Evolutionary conservation across 139 green algal species (phyloP), one percentile per base, ranked within the genome.

Genomic region (Chlamydomonas sp.): DNA sequence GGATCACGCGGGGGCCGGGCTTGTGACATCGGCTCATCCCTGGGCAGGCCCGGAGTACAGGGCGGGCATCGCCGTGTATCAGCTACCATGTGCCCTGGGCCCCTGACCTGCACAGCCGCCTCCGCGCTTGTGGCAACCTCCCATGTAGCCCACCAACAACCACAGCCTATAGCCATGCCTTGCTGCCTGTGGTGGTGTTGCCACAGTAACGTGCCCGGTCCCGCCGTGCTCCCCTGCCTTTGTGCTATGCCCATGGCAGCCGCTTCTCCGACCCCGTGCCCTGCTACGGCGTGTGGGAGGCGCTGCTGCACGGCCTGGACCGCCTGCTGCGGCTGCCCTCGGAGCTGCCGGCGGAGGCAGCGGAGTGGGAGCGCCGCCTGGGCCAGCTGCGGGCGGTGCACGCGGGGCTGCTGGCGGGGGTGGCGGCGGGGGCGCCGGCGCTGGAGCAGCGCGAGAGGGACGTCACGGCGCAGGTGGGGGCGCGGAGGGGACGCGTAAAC

Each of bases 221-320:
- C 15, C 16, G 1, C 57, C 77, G 2, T 57, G n/a, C 74, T 79
- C 7, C 74, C 31, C 5, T n/a, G 6, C 31, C 74, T 59, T 8
- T 8, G 20, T 4, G 7, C 0, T n/a, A 20, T 18, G 69, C 62
- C 16, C 20, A 60, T 5, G 71, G 58, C 59, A 72, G 73, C 60
- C 69, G 68, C 59, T 67, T 83, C 66, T n/a, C 63, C 76, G 69
- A 68, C 1, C 72, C 72, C 16, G 82, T 74, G 60, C 77, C 49
- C 58, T 81, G 71, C 18, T 68, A 5, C 17, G 78, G 68, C 18
- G 69, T 63, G 5, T 92, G 90, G 90, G 90, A 92, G 90, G 82
- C 90, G 84, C 79, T 91, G 84, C 18, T 88, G 69, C 87, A 89
- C 63, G 84, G 3, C 12, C 2, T 91, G 63, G 79, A 87, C 66